phyloP scores from a whole-genome alignment of 148 eudicot species.

The Polygonum aviculare region DNA sequence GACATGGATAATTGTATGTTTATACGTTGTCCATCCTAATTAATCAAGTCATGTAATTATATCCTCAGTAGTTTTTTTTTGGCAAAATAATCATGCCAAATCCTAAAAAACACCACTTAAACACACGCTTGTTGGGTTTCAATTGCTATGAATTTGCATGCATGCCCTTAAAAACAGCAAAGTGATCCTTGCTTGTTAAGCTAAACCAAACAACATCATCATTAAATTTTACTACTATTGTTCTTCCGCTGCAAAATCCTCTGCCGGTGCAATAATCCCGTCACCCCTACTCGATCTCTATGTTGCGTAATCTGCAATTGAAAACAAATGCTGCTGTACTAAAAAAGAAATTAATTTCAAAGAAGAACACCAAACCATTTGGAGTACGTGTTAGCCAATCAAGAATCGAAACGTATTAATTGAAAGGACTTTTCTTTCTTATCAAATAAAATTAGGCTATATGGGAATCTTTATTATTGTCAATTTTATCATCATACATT shows the following conservation, averaged over 20 bases:
- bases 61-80: neutral
- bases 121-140: conserved; percentile 5
- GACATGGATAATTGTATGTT: neutral
- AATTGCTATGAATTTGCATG: neutral
- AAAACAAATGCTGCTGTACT: neutral
- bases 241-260: neutral
- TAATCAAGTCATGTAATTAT: neutral
- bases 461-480: neutral
- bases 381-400: neutral
- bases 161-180: conserved; percentile 5
- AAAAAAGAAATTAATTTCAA: neutral
- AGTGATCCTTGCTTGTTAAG: conserved; percentile 1
- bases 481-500: neutral
- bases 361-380: neutral
- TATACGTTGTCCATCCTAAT: neutral
- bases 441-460: neutral
- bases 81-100: neutral
- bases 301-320: conserved; percentile 4
- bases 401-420: neutral
- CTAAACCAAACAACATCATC: conserved; percentile 2
- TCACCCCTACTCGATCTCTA: neutral
- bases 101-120: neutral
- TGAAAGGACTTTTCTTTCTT: neutral
- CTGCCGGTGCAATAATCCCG: neutral
- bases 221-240: neutral